phyloP scores from a whole-genome alignment of 2,329 filamentous ascomycete species.

The Pseudogymnoascus sp. region DNA sequence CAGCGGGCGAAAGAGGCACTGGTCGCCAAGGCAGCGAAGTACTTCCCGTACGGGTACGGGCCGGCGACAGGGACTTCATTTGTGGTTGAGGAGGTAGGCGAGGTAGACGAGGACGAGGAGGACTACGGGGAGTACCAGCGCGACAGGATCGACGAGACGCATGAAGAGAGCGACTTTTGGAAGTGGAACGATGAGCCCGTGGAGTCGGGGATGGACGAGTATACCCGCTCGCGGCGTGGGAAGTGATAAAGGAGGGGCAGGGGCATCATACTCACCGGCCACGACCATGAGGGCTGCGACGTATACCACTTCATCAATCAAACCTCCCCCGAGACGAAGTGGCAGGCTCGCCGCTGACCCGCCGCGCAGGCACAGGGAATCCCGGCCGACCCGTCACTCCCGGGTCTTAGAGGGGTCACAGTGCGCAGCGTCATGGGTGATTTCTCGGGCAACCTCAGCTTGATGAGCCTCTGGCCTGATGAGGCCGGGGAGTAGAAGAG shows the following conservation, averaged over 20 bases:
- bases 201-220: conserved; percentile 3
- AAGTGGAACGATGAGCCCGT: conserved; percentile 17
- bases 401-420: conserved; percentile 78
- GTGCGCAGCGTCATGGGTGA: conserved; percentile 98
- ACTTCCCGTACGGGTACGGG: conserved; percentile 41
- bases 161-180: conserved; percentile 20
- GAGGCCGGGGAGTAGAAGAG: conserved; percentile 60
- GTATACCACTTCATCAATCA: conserved; percentile 75
- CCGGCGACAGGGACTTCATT: conserved; percentile 36
- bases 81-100: conserved; percentile 39
- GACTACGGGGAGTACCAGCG: conserved; percentile 37
- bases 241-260: background rate
- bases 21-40: conserved; percentile 37
- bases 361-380: conserved; percentile 38
- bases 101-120: conserved; percentile 36
- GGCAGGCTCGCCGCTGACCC: conserved; percentile 35
- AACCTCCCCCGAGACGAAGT: conserved; percentile 25
- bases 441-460: conserved; percentile 82
- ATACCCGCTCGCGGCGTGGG: background rate
- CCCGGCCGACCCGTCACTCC: conserved; percentile 37
- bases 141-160: conserved; percentile 23
- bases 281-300: conserved; percentile 93
- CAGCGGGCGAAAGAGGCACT: conserved; percentile 32
- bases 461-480: conserved; percentile 62
- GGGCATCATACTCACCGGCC: conserved; percentile 68